Percentiles rank a stretch among this genome's conserved stretches.
These are phyloP conservation scores for Nicotiana sylvestris DNA, from an alignment of 257 asterid species.

Conservation along the genomic window DNA sequence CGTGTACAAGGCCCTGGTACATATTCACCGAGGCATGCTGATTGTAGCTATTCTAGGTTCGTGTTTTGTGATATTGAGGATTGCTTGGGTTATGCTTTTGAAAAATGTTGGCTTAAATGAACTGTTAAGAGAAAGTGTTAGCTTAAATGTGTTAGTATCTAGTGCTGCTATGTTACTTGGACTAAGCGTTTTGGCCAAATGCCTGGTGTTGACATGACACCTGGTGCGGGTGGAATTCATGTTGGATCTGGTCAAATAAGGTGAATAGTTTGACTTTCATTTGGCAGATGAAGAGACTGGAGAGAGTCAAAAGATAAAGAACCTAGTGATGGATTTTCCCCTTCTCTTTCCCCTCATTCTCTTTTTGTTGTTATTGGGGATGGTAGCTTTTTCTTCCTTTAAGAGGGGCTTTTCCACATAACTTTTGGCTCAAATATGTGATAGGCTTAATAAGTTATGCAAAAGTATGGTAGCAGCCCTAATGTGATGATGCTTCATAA, in stretches of 20 bases:
- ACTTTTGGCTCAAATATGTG: neutral
- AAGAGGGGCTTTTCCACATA: neutral
- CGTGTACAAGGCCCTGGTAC: too few species aligned
- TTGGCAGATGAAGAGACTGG: neutral
- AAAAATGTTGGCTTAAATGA: neutral
- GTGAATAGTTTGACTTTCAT: neutral
- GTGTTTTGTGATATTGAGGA: neutral
- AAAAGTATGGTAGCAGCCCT: neutral
- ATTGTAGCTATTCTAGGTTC: neutral
- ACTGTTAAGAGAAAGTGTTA: neutral
- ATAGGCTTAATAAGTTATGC: neutral
- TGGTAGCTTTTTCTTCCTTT: neutral
- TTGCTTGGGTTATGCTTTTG: neutral
- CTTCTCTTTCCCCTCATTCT: neutral
- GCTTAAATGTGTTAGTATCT: constrained; percentile 3
- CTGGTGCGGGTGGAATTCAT: neutral
- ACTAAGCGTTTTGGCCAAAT: neutral
- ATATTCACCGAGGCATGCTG: too few species aligned
- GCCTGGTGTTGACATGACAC: neutral
- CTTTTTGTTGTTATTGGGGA: neutral
- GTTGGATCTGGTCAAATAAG: constrained; percentile 5
- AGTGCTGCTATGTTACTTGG: neutral
- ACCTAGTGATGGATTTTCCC: neutral
- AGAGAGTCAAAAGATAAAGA: neutral
- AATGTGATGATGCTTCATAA: neutral